Evolutionary conservation across 208 protist genomes (phyloP).

Genomic region (Lotmaria passim): DNA sequence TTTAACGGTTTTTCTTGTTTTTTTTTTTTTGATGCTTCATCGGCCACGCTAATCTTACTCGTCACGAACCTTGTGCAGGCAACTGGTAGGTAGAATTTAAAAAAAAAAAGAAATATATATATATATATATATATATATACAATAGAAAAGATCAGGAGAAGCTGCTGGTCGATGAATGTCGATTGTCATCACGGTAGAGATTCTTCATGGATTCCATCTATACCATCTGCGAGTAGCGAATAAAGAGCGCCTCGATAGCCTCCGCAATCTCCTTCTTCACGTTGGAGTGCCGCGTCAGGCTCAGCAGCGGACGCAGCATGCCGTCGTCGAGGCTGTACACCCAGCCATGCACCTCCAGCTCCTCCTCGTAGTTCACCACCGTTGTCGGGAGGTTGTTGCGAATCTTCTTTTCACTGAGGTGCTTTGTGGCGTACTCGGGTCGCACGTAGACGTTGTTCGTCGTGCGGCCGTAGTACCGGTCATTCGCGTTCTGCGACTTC

Average conservation of each 20-base stretch:
- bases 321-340: slow-evolving; percentile 76
- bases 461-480: slow-evolving; percentile 33
- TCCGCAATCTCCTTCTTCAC: slow-evolving; percentile 44
- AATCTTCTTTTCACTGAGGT: slow-evolving; percentile 7
- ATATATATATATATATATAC: too few relatives aligned
- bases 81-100: too few relatives aligned
- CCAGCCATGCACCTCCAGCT: slow-evolving; percentile 79
- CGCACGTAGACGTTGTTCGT: slow-evolving; percentile 21
- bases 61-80: too few relatives aligned
- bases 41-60: too few relatives aligned
- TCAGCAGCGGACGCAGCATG: slow-evolving; percentile 62
- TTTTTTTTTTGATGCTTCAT: too few relatives aligned
- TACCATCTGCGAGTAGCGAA: slow-evolving; percentile 51
- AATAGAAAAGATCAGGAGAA: too few relatives aligned
- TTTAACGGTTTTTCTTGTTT: too few relatives aligned
- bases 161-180: too few relatives aligned
- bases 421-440: slow-evolving; percentile 2
- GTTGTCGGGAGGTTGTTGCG: slow-evolving; percentile 5
- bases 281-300: slow-evolving; percentile 55
- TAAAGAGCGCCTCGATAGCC: slow-evolving; percentile 68
- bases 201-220: neutral
- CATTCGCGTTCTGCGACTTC: slow-evolving; percentile 52
- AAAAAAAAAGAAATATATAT: too few relatives aligned
- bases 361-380: slow-evolving; percentile 27
- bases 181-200: too few relatives aligned